phyloP scores from a whole-genome alignment of 2,329 filamentous ascomycete species.

The Lizonia empirigonia region DNA sequence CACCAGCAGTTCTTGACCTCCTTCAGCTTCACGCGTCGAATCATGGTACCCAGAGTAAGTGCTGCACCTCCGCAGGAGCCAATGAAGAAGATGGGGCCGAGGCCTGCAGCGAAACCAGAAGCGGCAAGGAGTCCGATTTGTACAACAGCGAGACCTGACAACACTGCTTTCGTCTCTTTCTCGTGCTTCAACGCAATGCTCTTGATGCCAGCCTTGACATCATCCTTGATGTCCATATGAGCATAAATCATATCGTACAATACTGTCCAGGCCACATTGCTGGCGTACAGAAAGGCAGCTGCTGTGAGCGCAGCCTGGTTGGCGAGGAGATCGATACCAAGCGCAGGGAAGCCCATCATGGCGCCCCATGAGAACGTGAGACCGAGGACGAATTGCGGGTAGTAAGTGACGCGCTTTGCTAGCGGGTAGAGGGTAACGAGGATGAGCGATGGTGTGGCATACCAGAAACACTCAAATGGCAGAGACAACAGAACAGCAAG shows the following conservation, averaged over 20 bases:
- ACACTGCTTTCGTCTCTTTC: conserved; percentile 74
- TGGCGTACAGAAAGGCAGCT: conserved; percentile 73
- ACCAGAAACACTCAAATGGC: conserved; percentile 73
- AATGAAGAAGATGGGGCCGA: conserved; percentile 64
- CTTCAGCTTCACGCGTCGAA: conserved; percentile 62
- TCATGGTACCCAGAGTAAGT: conserved; percentile 62
- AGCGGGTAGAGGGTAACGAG: conserved; percentile 79
- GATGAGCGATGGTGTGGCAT: conserved; percentile 74
- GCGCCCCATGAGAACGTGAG: conserved; percentile 89
- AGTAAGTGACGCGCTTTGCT: conserved; percentile 85
- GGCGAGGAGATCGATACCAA: conserved; percentile 75
- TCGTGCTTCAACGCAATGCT: conserved; percentile 83
- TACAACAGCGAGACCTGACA: conserved; percentile 70
- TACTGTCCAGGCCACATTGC: conserved; percentile 84
- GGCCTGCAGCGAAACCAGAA: conserved; percentile 67
- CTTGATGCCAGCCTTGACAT: conserved; percentile 85
- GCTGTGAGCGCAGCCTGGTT: conserved; percentile 67
- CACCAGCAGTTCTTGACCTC: conserved; percentile 65
- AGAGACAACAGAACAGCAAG: conserved; percentile 78
- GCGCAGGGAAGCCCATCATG: conserved; percentile 83
- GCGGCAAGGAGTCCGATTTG: conserved; percentile 73
- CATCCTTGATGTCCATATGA: conserved; percentile 88
- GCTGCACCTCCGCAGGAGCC: conserved; percentile 64
- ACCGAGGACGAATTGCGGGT: conserved; percentile 82
- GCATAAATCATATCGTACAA: conserved; percentile 94